phyloP scores from a whole-genome alignment of 1,284 basidiomycete species.

The Leucoagaricus sp. region DNA sequence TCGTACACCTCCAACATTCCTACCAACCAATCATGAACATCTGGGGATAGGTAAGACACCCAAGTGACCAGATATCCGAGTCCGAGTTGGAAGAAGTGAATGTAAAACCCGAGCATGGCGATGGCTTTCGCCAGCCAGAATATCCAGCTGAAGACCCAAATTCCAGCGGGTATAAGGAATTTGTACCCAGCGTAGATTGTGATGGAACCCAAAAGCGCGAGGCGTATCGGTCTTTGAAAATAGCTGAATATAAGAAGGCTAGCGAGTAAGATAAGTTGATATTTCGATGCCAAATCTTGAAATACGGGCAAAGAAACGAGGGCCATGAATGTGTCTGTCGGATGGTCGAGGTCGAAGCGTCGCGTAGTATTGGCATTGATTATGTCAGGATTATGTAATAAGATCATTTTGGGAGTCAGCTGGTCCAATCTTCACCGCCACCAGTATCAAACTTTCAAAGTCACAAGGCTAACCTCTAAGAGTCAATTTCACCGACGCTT shows the following conservation, averaged over 20 bases:
- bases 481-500: no score
- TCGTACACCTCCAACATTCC: conserved; percentile 5
- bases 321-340: not conserved
- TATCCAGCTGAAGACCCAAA: conserved; percentile 19
- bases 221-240: conserved; percentile 26
- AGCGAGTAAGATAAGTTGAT: conserved; percentile 27
- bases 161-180: conserved; percentile 20
- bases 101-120: conserved; percentile 38
- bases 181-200: conserved; percentile 25
- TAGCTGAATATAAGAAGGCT: conserved; percentile 38
- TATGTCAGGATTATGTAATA: no score
- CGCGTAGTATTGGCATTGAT: no score
- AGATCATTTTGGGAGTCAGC: no score
- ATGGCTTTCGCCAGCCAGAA: conserved; percentile 31
- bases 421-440: no score
- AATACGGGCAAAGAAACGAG: conserved; percentile 25
- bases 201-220: conserved; percentile 24
- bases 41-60: conserved; percentile 19
- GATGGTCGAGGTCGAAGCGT: no score
- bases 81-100: conserved; percentile 34
- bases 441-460: no score
- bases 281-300: conserved; percentile 24
- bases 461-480: no score
- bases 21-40: conserved; percentile 18
- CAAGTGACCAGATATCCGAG: conserved; percentile 22